Evolutionary conservation across 2,329 filamentous ascomycete genomes (phyloP).

Genomic region (Biscogniauxia mediterranea): DNA sequence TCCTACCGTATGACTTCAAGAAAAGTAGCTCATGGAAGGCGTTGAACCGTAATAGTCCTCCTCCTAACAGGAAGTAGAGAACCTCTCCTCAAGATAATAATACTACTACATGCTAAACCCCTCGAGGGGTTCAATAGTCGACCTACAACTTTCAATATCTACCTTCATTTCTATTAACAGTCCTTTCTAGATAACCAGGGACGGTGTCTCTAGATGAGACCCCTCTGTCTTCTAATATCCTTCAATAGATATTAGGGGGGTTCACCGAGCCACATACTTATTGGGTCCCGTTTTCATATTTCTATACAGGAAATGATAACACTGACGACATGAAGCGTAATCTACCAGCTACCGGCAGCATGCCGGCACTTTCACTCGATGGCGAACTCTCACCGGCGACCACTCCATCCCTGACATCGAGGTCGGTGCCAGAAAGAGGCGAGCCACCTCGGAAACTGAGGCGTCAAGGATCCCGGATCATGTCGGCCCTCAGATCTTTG

Average conservation of each 20-base stretch:
- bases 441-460: slow-evolving; percentile 37
- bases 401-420: slow-evolving; percentile 24
- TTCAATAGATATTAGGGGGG: background rate
- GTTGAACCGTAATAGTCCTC: background rate
- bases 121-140: background rate
- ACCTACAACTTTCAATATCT: background rate
- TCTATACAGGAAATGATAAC: background rate
- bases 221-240: background rate
- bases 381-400: slow-evolving; percentile 18
- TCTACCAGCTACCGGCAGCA: slow-evolving; percentile 17
- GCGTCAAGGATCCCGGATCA: slow-evolving; percentile 41
- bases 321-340: slow-evolving; percentile 26
- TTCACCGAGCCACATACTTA: background rate
- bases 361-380: slow-evolving; percentile 17
- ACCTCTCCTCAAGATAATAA: background rate
- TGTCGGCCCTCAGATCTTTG: slow-evolving; percentile 41
- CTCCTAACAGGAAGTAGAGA: background rate
- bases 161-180: slow-evolving; percentile 1
- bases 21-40: background rate
- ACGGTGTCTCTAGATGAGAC: background rate
- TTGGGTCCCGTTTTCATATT: background rate
- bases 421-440: slow-evolving; percentile 24
- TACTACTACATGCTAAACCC: background rate
- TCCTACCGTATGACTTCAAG: background rate
- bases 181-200: slow-evolving; percentile 3